These are phyloP conservation scores for Taphrina confusa DNA, from an alignment of 1,139 yeast species.

Conservation along the genomic window DNA sequence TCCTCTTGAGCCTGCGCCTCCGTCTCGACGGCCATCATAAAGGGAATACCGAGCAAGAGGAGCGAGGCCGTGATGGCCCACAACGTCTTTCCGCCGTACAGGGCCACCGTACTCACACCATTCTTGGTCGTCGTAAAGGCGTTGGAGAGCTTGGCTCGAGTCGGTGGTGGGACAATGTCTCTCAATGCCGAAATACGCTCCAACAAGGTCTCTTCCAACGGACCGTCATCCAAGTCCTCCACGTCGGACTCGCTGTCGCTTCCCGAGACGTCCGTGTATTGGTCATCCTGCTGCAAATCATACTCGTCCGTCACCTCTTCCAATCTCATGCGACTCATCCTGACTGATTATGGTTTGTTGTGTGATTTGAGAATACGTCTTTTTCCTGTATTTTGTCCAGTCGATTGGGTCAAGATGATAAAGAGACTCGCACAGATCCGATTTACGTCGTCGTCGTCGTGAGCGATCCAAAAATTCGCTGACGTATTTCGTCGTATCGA, in stretches of 20 bases:
- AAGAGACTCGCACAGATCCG: too few species aligned
- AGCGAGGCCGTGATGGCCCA: constrained; percentile 87
- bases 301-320: constrained; percentile 37
- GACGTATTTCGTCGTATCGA: too few species aligned
- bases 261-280: constrained; percentile 21
- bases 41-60: constrained; percentile 64
- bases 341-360: not conserved
- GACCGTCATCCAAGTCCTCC: constrained; percentile 67
- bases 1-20: constrained; percentile 50
- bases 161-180: constrained; percentile 87
- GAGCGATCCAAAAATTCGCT: too few species aligned
- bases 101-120: constrained; percentile 49
- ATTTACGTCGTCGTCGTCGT: too few species aligned
- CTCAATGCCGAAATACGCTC: constrained; percentile 89
- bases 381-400: too few species aligned
- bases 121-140: constrained; percentile 46
- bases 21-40: constrained; percentile 69
- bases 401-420: too few species aligned
- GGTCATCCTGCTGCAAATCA: constrained; percentile 34
- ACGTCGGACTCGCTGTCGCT: constrained; percentile 37
- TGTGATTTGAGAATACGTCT: too few species aligned
- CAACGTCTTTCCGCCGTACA: constrained; percentile 67
- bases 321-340: constrained; percentile 30
- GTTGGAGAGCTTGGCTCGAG: constrained; percentile 57
- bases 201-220: constrained; percentile 76